Evolutionary conservation across 2,329 filamentous ascomycete species (phyloP).

Genomic region (Trichoderma hamatum): DNA sequence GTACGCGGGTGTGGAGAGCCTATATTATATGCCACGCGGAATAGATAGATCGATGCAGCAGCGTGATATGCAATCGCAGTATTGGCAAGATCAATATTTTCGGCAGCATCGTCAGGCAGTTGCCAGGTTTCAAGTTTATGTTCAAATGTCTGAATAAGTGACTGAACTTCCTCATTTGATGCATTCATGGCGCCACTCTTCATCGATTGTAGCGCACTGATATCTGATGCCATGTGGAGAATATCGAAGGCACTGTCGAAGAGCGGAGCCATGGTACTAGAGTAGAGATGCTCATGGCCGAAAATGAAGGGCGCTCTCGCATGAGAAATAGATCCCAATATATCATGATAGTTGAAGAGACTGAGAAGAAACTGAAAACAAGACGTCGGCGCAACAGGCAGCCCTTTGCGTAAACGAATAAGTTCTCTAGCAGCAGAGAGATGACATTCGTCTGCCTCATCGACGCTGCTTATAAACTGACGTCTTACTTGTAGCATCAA

Average conservation of each 20-base stretch:
- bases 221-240: not conserved
- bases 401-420: not conserved
- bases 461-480: not conserved
- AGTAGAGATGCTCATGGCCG: not conserved
- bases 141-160: not conserved
- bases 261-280: not conserved
- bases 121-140: not conserved
- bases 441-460: not conserved
- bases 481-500: conserved; percentile 3
- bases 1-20: conserved; percentile 1
- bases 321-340: conserved; percentile 2
- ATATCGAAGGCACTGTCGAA: not conserved
- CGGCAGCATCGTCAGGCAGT: not conserved
- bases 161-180: not conserved
- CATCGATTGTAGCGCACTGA: not conserved
- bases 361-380: not conserved
- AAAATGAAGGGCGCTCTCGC: not conserved
- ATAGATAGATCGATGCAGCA: conserved; percentile 1
- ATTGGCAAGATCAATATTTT: not conserved
- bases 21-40: not conserved
- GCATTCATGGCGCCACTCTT: not conserved
- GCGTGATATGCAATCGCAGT: not conserved
- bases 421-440: conserved; percentile 2
- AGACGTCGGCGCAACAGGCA: not conserved
- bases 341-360: not conserved